Evolutionary conservation across 345 rosid species (phyloP), one percentile per base, ranked within the genome.

Genomic region (Euclidium syriacum): DNA sequence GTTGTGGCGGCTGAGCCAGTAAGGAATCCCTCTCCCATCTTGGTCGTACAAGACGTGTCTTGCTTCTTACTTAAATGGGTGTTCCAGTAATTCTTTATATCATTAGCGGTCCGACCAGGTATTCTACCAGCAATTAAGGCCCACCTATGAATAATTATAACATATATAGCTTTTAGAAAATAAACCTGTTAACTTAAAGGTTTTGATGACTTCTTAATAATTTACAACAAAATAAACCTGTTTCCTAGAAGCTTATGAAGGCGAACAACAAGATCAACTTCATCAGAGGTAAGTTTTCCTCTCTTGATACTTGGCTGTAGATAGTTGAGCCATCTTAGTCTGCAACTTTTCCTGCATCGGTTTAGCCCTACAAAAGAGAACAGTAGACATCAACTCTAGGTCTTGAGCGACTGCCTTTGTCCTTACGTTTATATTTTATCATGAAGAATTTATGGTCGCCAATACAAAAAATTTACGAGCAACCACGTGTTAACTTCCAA

Each of bases 261-360:
- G 23, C 82, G 81, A 9, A 80, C 22, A 46, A 84, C 75, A 48
- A 81, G 77, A 71, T 81, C 90, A 30, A 80, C 83, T 67, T 84
- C 90, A 60, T 81, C 90, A 29, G 66, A 62, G 32, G 53, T 60
- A 25, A 84, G 72, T 12, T 64, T 69, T n/a, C 83, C 90, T 24
- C 80, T 74, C 67, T 80, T 81, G 58, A 81, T 81, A 58, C 48
- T 74, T 15, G 86, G 89, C 42, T 75, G 73, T 48, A 83, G 67
- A 48, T 83, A 83, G 64, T 81, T 83, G 69, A 83, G 71, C 86
- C 90, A 84, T 67, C 90, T 70, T 35, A 84, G 46, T 69, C 86
- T 67, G 48, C 89, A 84, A 52, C 89, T 81, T 44, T 84, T 84
- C 15, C 89, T 72, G 60, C 89, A 84, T 16, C 86, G 75, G n/a